phyloP scores from a whole-genome alignment of 2,329 filamentous ascomycete species.

The Neonectria punicea region DNA sequence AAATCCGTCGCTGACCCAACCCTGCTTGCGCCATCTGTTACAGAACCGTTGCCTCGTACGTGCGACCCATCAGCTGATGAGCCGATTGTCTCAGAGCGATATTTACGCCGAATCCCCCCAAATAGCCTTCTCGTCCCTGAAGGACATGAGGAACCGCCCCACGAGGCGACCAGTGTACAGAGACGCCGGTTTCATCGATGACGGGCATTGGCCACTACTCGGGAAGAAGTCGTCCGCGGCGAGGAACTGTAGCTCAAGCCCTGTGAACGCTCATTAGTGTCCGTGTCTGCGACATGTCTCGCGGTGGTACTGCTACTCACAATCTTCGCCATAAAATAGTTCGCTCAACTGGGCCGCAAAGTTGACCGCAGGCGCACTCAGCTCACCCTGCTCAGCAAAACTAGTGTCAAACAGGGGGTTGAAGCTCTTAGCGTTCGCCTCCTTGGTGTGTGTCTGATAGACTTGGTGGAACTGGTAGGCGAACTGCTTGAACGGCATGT shows the following conservation, averaged over 20 bases:
- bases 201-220: constrained; percentile 57
- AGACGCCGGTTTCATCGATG: constrained; percentile 58
- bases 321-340: constrained; percentile 55
- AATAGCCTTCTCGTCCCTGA: constrained; percentile 60
- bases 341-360: constrained; percentile 58
- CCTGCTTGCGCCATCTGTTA: constrained; percentile 33
- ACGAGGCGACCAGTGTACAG: constrained; percentile 65
- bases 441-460: constrained; percentile 66
- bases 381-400: constrained; percentile 54
- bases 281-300: constrained; percentile 12
- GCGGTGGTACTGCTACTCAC: constrained; percentile 50
- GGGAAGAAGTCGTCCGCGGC: constrained; percentile 59
- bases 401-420: constrained; percentile 64
- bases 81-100: constrained; percentile 33
- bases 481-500: constrained; percentile 69
- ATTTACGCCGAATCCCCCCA: constrained; percentile 49
- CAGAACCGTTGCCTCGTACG: constrained; percentile 28
- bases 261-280: constrained; percentile 40
- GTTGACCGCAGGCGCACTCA: constrained; percentile 58
- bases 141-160: constrained; percentile 65
- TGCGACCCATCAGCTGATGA: constrained; percentile 16
- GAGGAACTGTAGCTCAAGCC: constrained; percentile 55
- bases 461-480: constrained; percentile 69
- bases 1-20: constrained; percentile 17
- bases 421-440: constrained; percentile 61